A percentile compares a stretch with the other conserved stretches of the same genome.
These are phyloP conservation scores for Shiraia sp. DNA, from an alignment of 2,329 filamentous ascomycete genomes.

Conservation along the genomic window DNA sequence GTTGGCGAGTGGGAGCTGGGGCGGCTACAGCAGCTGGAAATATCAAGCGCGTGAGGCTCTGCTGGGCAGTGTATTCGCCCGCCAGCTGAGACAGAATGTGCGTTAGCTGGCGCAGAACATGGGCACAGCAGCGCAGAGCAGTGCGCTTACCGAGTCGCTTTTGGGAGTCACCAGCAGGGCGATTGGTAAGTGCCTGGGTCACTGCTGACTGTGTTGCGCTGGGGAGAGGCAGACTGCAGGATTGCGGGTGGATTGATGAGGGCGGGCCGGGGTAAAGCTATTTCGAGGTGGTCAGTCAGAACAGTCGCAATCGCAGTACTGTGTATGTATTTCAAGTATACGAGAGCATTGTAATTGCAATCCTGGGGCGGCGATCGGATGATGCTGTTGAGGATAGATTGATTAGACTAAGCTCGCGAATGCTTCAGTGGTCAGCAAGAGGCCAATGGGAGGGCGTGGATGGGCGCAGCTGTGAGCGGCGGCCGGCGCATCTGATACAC, in stretches of 20 bases:
- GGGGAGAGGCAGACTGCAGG: constrained; percentile 7
- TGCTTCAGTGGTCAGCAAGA: background rate
- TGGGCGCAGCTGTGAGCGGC: too few relatives aligned
- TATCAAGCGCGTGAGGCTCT: constrained; percentile 5
- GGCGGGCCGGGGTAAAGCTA: constrained; percentile 3
- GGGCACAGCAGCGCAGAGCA: too few relatives aligned
- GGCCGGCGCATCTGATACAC: background rate
- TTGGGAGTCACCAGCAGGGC: too few relatives aligned
- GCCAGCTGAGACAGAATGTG: constrained; percentile 10
- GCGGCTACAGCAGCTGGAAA: constrained; percentile 12
- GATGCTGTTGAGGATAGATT: constrained; percentile 8
- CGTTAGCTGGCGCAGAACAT: constrained; percentile 15
- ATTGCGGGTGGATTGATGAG: background rate
- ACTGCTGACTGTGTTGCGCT: constrained; percentile 9
- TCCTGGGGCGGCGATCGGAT: constrained; percentile 3
- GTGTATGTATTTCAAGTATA: too few relatives aligned
- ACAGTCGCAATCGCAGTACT: too few relatives aligned
- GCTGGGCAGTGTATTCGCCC: constrained; percentile 4
- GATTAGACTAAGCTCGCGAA: background rate
- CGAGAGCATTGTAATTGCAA: constrained; percentile 3
- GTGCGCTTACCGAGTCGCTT: too few relatives aligned
- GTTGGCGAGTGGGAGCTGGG: constrained; percentile 5
- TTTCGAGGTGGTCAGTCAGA: constrained; percentile 4
- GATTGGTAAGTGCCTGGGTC: too few relatives aligned
- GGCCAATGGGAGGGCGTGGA: constrained; percentile 2